phyloP scores from a whole-genome alignment of 257 asterid genomes.

The Striga asiatica region DNA sequence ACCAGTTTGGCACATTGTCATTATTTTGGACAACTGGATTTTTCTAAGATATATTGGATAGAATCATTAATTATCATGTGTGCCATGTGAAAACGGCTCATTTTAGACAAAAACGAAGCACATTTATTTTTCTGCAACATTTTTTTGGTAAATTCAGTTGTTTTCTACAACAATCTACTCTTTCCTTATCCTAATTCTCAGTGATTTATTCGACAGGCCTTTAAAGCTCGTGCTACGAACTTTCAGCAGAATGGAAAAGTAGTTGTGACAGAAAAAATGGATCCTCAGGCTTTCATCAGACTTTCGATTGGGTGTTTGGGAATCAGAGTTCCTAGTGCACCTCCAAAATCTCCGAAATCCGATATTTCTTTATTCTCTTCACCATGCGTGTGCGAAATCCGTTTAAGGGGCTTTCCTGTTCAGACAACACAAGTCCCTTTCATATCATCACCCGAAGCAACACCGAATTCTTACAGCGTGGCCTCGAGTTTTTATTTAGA shows the following conservation, averaged over 20 bases:
- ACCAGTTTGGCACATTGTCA: neutral
- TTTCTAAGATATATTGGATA: neutral
- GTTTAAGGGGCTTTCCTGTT: conserved; percentile 94
- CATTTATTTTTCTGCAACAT: neutral
- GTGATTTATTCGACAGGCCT: conserved; percentile 14
- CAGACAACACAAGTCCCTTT: conserved; percentile 72
- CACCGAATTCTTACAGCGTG: conserved; percentile 43
- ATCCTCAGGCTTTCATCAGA: conserved; percentile 87
- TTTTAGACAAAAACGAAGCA: neutral
- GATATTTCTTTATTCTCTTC: conserved; percentile 47
- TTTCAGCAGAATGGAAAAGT: conserved; percentile 32
- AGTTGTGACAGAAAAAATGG: conserved; percentile 42
- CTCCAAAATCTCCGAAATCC: conserved; percentile 36
- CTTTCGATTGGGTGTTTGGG: conserved; percentile 85
- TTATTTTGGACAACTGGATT: neutral
- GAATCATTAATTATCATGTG: too few relatives aligned
- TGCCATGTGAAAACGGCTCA: neutral
- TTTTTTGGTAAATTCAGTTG: neutral
- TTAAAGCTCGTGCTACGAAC: neutral
- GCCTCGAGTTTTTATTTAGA: conserved; percentile 85
- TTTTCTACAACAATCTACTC: neutral
- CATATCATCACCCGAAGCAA: conserved; percentile 60
- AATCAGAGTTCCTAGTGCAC: conserved; percentile 44
- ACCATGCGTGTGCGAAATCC: conserved; percentile 79
- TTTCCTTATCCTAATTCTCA: conserved; percentile 3